Evolutionary conservation across 331 rosid species (phyloP), one percentile per base, ranked within the genome.

Genomic region (Telfairia occidentalis): DNA sequence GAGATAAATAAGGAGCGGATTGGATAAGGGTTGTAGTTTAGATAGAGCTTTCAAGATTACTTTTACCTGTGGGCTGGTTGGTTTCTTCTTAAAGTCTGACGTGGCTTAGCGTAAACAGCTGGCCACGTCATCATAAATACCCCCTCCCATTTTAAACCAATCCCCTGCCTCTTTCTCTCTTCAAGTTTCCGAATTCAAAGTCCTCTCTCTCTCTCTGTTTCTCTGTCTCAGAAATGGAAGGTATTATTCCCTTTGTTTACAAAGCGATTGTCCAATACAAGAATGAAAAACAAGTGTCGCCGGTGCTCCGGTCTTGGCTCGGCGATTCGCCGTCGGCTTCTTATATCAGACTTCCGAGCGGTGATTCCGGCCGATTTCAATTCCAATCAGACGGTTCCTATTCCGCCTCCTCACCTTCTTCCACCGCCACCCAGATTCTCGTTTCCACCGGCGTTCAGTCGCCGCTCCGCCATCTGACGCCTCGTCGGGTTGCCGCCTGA

Each of bases 181-280:
- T 32, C 64, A 12, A 50, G 1, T 30, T 72, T 46, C 34, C 0
- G 30, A 29, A 0, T 12, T 5, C 5, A 53, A 58, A 24, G n/a
- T 73, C 75, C 9, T 52, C 76, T 45, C 73, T 23, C 64, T 26
- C 53, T 53, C 46, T 75, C 38, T 29, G 4, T 28, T n/a, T 11
- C 43, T 21, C 21, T 21, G 32, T 66, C 73, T 11, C 52, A 28
- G 13, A 71, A 78, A 93, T 93, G 98, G 98, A 93, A 86, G 98
- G 98, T 77, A 84, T 93, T n/a, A 91, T 93, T 78, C 98, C 98
- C 32, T 85, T 89, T 50, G 95, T 93, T 24, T 93, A 93, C 87
- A 89, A 38, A 79, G 90, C 96, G 1, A 82, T 93, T 21, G 83
- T 89, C 53, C 96, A 93, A 38, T 80, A 89, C 91, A 93, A 82